Base-by-base conservation (phyloP, 371 early-diverging fungal genomes). In the Actinomortierella ambigua region DNA sequence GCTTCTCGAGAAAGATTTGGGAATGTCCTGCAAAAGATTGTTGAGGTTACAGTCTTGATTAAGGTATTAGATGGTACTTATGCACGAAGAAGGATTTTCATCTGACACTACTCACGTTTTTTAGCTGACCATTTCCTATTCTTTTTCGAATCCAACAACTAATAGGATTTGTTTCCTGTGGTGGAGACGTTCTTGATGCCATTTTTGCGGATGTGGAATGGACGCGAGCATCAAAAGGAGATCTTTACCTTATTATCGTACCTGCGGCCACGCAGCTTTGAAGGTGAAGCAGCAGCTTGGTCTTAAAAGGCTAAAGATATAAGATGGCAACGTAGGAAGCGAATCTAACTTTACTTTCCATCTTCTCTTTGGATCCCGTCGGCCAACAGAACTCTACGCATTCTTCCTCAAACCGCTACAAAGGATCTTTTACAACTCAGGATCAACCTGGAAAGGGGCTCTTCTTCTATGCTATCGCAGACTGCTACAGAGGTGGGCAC, bases 201-300 rank as follows among this genome's bases (percentile, higher is more conserved):
- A 1, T 84, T 77, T 53, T 26, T 86, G 3, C 57, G 55, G 15
- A 71, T 68, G 2, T 86, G 87, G 87, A 81, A 83, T 55, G 87
- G 87, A 26, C 48, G 77, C 26, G 81, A 84, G 2, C 63, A 79
- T 57, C 61, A 63, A 22, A 66, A 80, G 22, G 80, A 82, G 34
- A 79, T 86, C 24, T 80, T 86, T 52, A 77, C 78, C 20, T 57
- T 86, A 14, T 40, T 86, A 0, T 75, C 78, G 0, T 84, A 65
- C 59, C 54, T 82, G 7, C 76, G 81, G 34, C 87, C 87, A 24
- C 54, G 63, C 17, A 55, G 73, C 1, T 84, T 57, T 61, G 69
- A 81, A 69, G 81, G 85, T 84, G 55, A 28, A 17, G 17, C 4
- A 23, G 42, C 13, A 39, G 9, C 17, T 26, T 26, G n/a, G 42